These are phyloP conservation scores for Tulasnella sp. DNA, from an alignment of 768 basidiomycete species.

Conservation along the genomic window DNA sequence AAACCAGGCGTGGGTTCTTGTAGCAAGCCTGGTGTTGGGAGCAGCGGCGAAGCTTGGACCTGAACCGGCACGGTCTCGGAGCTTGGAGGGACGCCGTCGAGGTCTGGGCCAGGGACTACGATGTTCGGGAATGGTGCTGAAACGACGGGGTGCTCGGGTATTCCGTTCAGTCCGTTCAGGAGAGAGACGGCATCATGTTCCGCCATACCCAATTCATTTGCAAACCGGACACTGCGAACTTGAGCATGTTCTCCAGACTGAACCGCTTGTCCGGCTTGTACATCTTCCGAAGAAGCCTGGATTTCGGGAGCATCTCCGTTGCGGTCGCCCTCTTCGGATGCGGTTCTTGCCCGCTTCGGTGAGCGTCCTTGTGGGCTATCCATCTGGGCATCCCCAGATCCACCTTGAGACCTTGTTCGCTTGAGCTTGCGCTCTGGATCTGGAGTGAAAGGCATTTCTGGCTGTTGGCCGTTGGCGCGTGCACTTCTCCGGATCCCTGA, in stretches of 20 bases:
- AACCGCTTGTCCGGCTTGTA: background rate
- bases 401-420: conserved; percentile 58
- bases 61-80: background rate
- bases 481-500: conserved; percentile 66
- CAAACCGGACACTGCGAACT: conserved; percentile 26
- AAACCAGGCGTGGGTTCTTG: background rate
- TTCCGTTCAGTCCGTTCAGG: background rate
- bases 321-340: conserved; percentile 19
- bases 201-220: conserved; percentile 8
- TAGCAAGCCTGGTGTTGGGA: background rate
- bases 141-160: background rate
- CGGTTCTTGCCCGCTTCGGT: conserved; percentile 53
- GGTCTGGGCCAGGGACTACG: conserved; percentile 13
- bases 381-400: conserved; percentile 50
- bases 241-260: conserved; percentile 28
- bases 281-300: background rate
- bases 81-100: conserved; percentile 31
- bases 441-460: conserved; percentile 61
- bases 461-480: conserved; percentile 64
- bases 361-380: conserved; percentile 43
- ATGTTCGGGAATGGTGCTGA: background rate
- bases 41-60: background rate
- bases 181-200: conserved; percentile 9
- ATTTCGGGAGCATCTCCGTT: background rate
- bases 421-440: conserved; percentile 77